phyloP scores from a whole-genome alignment of 768 basidiomycete genomes.

The Amanita rimosa region DNA sequence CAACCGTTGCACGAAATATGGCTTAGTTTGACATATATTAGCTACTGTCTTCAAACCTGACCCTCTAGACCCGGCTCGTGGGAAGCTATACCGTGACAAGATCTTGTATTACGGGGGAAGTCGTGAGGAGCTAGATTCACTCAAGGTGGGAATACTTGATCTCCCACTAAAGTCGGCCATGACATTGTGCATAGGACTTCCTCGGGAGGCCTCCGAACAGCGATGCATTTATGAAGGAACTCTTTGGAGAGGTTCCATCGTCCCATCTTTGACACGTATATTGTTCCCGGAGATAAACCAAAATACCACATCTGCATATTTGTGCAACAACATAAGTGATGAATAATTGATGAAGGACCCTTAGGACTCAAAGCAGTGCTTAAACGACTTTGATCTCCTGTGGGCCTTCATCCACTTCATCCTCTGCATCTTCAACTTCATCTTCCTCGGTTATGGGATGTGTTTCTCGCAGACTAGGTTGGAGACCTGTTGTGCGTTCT shows the following conservation, averaged over 20 bases:
- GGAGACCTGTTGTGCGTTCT: slow-evolving; percentile 21
- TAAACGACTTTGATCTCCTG: slow-evolving; percentile 24
- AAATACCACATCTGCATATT: not conserved
- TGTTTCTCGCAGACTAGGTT: slow-evolving; percentile 19
- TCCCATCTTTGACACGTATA: slow-evolving; percentile 19
- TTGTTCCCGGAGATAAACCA: not conserved
- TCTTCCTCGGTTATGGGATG: slow-evolving; percentile 16
- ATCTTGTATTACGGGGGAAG: slow-evolving; percentile 70
- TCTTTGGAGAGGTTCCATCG: slow-evolving; percentile 37
- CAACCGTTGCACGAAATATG: not conserved
- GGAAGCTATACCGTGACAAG: slow-evolving; percentile 60
- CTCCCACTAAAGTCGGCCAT: not conserved
- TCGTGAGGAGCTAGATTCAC: slow-evolving; percentile 70
- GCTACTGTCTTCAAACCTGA: slow-evolving; percentile 73
- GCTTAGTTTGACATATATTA: slow-evolving; percentile 10
- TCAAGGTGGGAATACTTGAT: slow-evolving; percentile 36
- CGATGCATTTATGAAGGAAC: slow-evolving; percentile 60
- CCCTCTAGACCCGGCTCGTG: slow-evolving; percentile 59
- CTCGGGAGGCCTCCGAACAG: slow-evolving; percentile 65
- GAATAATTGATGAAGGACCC: not conserved
- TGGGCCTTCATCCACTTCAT: slow-evolving; percentile 20
- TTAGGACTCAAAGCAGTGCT: not conserved
- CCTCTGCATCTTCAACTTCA: slow-evolving; percentile 16
- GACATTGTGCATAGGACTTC: slow-evolving; percentile 42
- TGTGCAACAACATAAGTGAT: not conserved